phyloP scores from a whole-genome alignment of 805 yeast species.

The Grigorovia transvaalensis region DNA sequence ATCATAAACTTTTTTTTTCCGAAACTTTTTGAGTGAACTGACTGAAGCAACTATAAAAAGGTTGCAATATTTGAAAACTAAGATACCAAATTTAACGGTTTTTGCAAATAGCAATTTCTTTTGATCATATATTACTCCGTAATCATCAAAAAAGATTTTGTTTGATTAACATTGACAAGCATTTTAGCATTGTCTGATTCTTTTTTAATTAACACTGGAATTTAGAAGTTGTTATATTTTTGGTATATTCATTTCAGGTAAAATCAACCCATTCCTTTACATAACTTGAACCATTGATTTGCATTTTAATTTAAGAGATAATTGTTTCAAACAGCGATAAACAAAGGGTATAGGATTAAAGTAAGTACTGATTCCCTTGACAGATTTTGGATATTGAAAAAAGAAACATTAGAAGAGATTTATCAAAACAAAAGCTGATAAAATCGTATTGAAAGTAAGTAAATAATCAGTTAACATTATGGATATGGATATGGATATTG shows the following conservation, averaged over 20 bases:
- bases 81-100: neutral
- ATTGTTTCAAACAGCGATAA: neutral
- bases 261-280: neutral
- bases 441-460: neutral
- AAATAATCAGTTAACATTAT: neutral
- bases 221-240: neutral
- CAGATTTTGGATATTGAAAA: neutral
- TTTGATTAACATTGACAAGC: too few species aligned
- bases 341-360: neutral
- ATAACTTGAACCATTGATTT: neutral
- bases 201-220: too few species aligned
- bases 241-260: neutral
- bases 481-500: conserved; percentile 65
- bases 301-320: neutral
- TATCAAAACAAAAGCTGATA: neutral
- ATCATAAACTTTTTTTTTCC: neutral
- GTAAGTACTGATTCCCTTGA: neutral
- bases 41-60: neutral
- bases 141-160: too few species aligned
- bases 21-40: neutral
- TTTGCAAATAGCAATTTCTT: neutral
- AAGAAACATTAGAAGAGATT: neutral
- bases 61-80: neutral
- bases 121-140: neutral
- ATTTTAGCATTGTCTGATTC: too few species aligned